Evolutionary conservation across 768 basidiomycete genomes (phyloP).

Genomic region (Kwoniella botswanensis): DNA sequence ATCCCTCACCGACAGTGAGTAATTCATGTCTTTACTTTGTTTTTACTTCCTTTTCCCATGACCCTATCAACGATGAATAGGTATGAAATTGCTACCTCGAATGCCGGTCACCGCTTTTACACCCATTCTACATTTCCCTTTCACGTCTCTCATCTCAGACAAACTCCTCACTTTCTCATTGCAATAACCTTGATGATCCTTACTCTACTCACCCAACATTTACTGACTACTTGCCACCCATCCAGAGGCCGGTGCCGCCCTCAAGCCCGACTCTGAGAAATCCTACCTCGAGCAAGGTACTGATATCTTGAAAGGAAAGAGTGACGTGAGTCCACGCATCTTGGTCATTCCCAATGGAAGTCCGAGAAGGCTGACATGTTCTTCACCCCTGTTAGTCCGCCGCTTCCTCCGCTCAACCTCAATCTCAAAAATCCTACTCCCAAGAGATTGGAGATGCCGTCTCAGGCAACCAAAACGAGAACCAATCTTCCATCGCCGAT

Average conservation of each 20-base stretch:
- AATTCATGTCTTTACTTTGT: not conserved
- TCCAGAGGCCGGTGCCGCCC: conserved; percentile 52
- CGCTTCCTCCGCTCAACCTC: conserved; percentile 51
- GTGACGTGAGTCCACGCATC: conserved; percentile 44
- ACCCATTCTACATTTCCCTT: too few relatives aligned
- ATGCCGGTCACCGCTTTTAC: not conserved
- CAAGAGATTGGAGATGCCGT: conserved; percentile 23
- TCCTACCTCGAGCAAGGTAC: conserved; percentile 52
- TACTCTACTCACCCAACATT: not conserved
- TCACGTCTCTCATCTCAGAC: too few relatives aligned
- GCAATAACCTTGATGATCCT: too few relatives aligned
- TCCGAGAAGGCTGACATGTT: not conserved
- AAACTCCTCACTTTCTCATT: too few relatives aligned
- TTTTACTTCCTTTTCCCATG: not conserved
- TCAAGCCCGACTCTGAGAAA: conserved; percentile 56
- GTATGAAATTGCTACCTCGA: not conserved
- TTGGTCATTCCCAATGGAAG: not conserved
- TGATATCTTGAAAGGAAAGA: conserved; percentile 46
- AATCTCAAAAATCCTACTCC: conserved; percentile 47
- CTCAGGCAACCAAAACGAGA: conserved; percentile 55
- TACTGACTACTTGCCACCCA: not conserved
- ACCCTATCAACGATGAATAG: not conserved
- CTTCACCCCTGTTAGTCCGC: conserved; percentile 36
- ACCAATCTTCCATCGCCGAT: conserved; percentile 46
- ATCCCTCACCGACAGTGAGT: conserved; percentile 56